These are phyloP conservation scores for Dysphania ambrosioides DNA, from an alignment of 148 eudicot species.

Conservation along the genomic window DNA sequence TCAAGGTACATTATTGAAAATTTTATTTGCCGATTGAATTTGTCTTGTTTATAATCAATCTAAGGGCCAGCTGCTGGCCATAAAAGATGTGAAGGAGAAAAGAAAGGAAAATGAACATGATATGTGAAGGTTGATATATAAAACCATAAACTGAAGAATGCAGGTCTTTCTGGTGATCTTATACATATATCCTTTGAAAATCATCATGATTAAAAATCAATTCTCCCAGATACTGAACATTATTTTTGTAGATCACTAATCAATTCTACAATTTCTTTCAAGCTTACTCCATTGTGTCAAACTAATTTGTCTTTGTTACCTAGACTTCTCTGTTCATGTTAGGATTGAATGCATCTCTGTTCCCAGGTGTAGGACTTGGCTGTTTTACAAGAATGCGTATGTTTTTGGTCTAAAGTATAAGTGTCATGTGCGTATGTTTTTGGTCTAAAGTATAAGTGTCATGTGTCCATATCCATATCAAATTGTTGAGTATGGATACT, in stretches of 20 bases:
- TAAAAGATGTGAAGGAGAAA: background rate
- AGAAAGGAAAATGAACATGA: background rate
- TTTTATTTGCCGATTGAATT: background rate
- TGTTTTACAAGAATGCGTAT: background rate
- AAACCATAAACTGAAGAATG: background rate
- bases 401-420: background rate
- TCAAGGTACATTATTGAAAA: slow-evolving; percentile 52
- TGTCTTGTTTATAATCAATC: background rate
- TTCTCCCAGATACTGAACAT: background rate
- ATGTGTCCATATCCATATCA: background rate
- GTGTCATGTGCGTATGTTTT: background rate
- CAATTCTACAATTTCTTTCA: background rate
- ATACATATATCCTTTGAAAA: background rate
- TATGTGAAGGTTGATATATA: background rate
- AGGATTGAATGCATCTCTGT: background rate
- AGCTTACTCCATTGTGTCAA: background rate
- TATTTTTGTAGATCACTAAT: background rate
- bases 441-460: background rate
- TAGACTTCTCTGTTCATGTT: background rate
- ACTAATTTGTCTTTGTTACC: background rate
- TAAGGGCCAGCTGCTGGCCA: background rate
- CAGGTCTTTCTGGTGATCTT: background rate
- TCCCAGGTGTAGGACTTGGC: background rate
- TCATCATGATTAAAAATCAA: background rate
- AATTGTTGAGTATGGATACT: background rate